These are phyloP conservation scores for Austroboletus niveus DNA, from an alignment of 1,284 basidiomycete genomes.

Conservation along the genomic window DNA sequence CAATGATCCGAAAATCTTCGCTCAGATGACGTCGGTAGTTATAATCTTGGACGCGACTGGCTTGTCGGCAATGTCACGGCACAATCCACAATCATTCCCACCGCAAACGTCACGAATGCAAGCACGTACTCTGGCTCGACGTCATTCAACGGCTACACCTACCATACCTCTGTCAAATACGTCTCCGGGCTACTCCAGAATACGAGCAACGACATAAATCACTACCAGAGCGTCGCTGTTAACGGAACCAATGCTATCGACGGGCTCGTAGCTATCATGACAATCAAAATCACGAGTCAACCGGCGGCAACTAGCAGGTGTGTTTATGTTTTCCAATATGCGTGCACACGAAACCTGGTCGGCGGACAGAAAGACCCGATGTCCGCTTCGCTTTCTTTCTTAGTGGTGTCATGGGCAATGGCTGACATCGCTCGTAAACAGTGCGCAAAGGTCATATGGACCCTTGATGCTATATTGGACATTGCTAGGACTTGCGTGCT, in stretches of 20 bases:
- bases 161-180: conserved; percentile 67
- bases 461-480: conserved; percentile 15
- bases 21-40: conserved; percentile 33
- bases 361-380: not conserved
- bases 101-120: conserved; percentile 47
- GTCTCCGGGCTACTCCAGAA: conserved; percentile 67
- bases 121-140: conserved; percentile 59
- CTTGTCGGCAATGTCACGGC: conserved; percentile 78
- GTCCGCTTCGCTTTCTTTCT: not conserved
- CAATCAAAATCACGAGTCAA: conserved; percentile 60
- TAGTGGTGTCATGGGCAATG: not conserved
- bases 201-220: conserved; percentile 76
- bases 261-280: conserved; percentile 82
- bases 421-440: conserved; percentile 12
- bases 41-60: conserved; percentile 72
- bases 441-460: conserved; percentile 14
- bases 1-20: not conserved
- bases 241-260: conserved; percentile 70
- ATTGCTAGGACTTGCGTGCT: conserved; percentile 12
- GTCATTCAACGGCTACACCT: conserved; percentile 61
- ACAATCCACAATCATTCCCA: conserved; percentile 48
- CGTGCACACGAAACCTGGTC: not conserved
- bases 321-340: not conserved
- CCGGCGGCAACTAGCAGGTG: conserved; percentile 34
- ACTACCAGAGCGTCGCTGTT: conserved; percentile 60